phyloP scores from a whole-genome alignment of 116 monocot genomes.

The Zostera marina region DNA sequence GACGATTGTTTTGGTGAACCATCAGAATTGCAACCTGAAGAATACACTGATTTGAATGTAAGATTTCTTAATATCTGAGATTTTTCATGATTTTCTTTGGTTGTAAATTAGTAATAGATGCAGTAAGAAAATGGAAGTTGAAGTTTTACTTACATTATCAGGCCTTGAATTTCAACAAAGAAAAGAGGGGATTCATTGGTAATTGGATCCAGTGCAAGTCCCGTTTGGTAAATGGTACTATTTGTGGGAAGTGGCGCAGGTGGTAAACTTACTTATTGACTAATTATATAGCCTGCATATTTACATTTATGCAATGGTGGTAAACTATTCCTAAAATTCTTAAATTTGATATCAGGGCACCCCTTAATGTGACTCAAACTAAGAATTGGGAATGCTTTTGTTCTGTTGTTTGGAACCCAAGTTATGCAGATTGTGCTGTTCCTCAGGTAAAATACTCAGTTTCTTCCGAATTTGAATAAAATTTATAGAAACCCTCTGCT shows the following conservation, averaged over 20 bases:
- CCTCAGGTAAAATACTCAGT: conserved; percentile 51
- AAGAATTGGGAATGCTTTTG: conserved; percentile 83
- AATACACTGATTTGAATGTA: neutral
- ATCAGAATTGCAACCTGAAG: neutral
- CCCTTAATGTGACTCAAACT: conserved; percentile 62
- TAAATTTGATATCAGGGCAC: conserved; percentile 35
- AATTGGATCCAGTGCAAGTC: conserved; percentile 69
- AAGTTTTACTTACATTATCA: neutral
- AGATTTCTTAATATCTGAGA: neutral
- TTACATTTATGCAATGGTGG: neutral
- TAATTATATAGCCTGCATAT: too few species aligned
- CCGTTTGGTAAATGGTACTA: conserved; percentile 14
- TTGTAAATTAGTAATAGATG: neutral
- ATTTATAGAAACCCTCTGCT: too few species aligned
- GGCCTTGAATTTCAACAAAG: neutral
- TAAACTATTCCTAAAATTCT: too few species aligned
- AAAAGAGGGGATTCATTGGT: conserved; percentile 19
- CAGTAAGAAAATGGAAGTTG: neutral
- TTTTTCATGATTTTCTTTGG: neutral
- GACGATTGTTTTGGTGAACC: conserved; percentile 3
- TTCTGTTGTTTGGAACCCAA: conserved; percentile 74
- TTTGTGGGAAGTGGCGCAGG: conserved; percentile 71
- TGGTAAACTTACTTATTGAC: conserved; percentile 35
- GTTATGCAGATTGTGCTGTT: conserved; percentile 93
- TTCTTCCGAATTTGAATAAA: neutral